phyloP scores from a whole-genome alignment of 495 filamentous ascomycete species.

The Penicillium antarcticum region DNA sequence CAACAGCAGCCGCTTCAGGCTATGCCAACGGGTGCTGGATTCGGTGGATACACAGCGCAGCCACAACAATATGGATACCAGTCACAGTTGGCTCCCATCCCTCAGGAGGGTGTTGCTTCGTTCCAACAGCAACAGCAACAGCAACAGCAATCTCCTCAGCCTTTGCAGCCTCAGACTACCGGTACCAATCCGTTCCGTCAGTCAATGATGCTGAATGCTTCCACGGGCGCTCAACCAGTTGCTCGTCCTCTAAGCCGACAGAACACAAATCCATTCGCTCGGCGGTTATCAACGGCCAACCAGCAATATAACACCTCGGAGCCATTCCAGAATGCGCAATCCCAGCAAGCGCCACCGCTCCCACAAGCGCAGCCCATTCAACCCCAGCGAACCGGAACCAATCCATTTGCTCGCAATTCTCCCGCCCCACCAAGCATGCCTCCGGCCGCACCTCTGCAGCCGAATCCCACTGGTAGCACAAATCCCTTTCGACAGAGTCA shows the following conservation, averaged over 20 bases:
- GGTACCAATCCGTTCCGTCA: slow-evolving; percentile 86
- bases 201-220: slow-evolving; percentile 66
- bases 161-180: slow-evolving; percentile 50
- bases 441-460: slow-evolving; percentile 49
- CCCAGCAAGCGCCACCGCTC: slow-evolving; percentile 40
- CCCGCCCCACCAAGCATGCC: slow-evolving; percentile 37
- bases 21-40: slow-evolving; percentile 76
- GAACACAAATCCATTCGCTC: slow-evolving; percentile 85
- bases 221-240: slow-evolving; percentile 40
- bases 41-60: slow-evolving; percentile 78
- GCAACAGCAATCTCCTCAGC: slow-evolving; percentile 28
- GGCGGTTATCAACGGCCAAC: slow-evolving; percentile 44
- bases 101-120: slow-evolving; percentile 59
- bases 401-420: slow-evolving; percentile 49
- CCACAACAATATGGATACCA: slow-evolving; percentile 50
- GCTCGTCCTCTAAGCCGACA: slow-evolving; percentile 53
- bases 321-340: slow-evolving; percentile 25
- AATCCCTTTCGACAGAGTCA: slow-evolving; percentile 91
- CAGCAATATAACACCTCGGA: slow-evolving; percentile 30
- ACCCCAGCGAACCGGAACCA: slow-evolving; percentile 46
- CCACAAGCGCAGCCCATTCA: slow-evolving; percentile 35
- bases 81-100: slow-evolving; percentile 53
- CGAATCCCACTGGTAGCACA: slow-evolving; percentile 80
- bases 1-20: slow-evolving; percentile 49
- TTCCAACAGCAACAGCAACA: slow-evolving; percentile 51